phyloP scores from a whole-genome alignment of 352 stramenopile genomes.

The Pilasporangium apinafurcum region DNA sequence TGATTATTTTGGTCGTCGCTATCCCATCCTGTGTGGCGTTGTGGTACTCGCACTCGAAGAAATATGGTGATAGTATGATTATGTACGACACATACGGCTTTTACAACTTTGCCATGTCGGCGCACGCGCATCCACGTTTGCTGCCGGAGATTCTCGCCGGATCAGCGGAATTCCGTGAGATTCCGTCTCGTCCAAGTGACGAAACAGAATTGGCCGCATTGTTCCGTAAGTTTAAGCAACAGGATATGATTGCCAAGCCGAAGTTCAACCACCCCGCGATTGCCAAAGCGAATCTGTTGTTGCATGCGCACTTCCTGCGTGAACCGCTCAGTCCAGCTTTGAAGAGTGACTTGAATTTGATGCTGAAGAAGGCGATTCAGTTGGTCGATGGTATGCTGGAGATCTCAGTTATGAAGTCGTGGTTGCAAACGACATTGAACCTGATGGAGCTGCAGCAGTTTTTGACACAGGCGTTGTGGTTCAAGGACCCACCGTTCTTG shows the following conservation, averaged over 20 bases:
- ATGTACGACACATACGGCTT: constrained; percentile 99
- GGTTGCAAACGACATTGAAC: constrained; percentile 92
- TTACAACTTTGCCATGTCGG: constrained; percentile 96
- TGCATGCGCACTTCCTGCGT: constrained; percentile 95
- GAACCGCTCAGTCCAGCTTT: constrained; percentile 71
- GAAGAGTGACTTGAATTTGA: constrained; percentile 88
- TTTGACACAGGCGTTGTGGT: constrained; percentile 95
- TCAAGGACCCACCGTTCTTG: constrained; percentile 88
- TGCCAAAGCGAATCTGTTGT: constrained; percentile 81
- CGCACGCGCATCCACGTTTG: constrained; percentile 92
- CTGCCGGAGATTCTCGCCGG: constrained; percentile 93
- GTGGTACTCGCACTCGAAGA: constrained; percentile 97
- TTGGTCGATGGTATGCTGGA: constrained; percentile 99
- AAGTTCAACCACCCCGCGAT: constrained; percentile 85
- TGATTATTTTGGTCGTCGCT: constrained; percentile 97
- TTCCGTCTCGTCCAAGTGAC: constrained; percentile 57
- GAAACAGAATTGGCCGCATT: constrained; percentile 56
- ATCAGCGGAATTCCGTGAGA: constrained; percentile 86
- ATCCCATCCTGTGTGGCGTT: constrained; percentile 94
- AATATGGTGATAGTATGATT: constrained; percentile 99
- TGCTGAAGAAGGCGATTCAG: constrained; percentile 93
- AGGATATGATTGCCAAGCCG: constrained; percentile 76
- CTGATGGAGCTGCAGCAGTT: constrained; percentile 98
- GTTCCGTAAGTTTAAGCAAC: constrained; percentile 75
- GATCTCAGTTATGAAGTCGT: constrained; percentile 95